Evolutionary conservation across 1,284 basidiomycete species (phyloP).

Genomic region (Psilocybe mexicana): DNA sequence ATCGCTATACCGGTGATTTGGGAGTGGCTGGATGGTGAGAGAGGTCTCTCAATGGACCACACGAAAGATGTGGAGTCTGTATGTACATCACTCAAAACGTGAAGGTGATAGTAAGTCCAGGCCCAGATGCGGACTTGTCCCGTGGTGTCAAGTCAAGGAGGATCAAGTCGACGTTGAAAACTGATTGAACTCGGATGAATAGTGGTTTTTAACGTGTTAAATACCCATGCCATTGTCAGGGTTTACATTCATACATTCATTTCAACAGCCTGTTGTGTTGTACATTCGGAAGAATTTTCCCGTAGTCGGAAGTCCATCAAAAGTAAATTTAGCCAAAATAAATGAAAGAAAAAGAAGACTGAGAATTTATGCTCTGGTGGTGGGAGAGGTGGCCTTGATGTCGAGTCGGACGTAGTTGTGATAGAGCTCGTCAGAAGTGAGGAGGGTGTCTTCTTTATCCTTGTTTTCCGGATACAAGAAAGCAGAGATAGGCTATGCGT

Average conservation of each 20-base stretch:
- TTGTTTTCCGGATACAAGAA: conserved; percentile 50
- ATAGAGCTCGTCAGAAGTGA: conserved; percentile 61
- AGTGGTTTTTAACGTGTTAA: not conserved
- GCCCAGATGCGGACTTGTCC: not conserved
- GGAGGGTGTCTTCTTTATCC: conserved; percentile 50
- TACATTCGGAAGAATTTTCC: not conserved
- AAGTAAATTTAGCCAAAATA: not conserved
- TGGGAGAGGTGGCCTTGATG: conserved; percentile 27
- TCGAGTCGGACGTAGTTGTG: conserved; percentile 58
- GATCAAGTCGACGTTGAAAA: not conserved
- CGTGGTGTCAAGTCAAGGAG: not conserved
- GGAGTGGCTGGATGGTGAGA: not conserved
- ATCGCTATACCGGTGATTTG: not conserved
- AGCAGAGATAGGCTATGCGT: conserved; percentile 44
- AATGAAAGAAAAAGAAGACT: no score
- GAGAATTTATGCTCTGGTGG: not conserved
- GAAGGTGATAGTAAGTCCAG: not conserved
- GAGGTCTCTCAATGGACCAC: not conserved
- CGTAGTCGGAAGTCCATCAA: not conserved
- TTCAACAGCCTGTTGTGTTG: not conserved
- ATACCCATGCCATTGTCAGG: not conserved
- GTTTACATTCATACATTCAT: not conserved
- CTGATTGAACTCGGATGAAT: not conserved
- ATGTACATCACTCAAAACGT: not conserved
- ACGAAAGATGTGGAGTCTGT: not conserved